Conservation (phyloP, 2,329 filamentous ascomycete species). For the Teratosphaeria gauchensis region DNA sequence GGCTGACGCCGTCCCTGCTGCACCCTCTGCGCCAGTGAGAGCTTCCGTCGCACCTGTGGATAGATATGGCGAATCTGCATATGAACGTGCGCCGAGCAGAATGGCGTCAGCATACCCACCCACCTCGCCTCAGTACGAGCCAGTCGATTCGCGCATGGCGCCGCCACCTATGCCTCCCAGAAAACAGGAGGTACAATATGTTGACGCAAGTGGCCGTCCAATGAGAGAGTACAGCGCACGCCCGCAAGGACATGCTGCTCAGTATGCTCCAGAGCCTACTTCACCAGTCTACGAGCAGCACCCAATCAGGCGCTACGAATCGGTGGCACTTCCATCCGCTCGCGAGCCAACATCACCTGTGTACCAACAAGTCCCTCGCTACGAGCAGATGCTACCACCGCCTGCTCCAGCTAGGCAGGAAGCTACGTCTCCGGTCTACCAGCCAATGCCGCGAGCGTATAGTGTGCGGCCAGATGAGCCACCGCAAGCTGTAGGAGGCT, state of each 20-base stretch:
- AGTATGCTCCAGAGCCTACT: slow-evolving; percentile 16
- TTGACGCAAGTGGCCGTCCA: slow-evolving; percentile 19
- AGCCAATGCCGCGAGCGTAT: slow-evolving; percentile 14
- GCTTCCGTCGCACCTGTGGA: slow-evolving; percentile 42
- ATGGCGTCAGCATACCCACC: slow-evolving; percentile 23
- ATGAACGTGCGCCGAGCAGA: slow-evolving; percentile 53
- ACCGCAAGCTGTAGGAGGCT: slow-evolving; percentile 18
- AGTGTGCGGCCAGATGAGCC: slow-evolving; percentile 45
- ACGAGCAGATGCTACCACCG: slow-evolving; percentile 33
- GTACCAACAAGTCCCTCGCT: slow-evolving; percentile 6
- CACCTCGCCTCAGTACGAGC: slow-evolving; percentile 37
- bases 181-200: slow-evolving; percentile 17
- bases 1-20: slow-evolving; percentile 39
- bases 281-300: slow-evolving; percentile 10
- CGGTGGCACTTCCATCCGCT: slow-evolving; percentile 5
- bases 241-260: slow-evolving; percentile 9
- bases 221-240: slow-evolving; percentile 13
- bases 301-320: slow-evolving; percentile 2
- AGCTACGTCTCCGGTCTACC: slow-evolving; percentile 12
- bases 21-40: slow-evolving; percentile 16
- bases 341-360: slow-evolving; percentile 6
- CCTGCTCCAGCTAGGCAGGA: slow-evolving; percentile 16
- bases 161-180: slow-evolving; percentile 16
- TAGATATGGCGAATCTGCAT: slow-evolving; percentile 20
- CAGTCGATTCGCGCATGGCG: slow-evolving; percentile 24